These are phyloP conservation scores for Vitellaria paradoxa DNA, from an alignment of 179 eudicot genomes.

Conservation along the genomic window DNA sequence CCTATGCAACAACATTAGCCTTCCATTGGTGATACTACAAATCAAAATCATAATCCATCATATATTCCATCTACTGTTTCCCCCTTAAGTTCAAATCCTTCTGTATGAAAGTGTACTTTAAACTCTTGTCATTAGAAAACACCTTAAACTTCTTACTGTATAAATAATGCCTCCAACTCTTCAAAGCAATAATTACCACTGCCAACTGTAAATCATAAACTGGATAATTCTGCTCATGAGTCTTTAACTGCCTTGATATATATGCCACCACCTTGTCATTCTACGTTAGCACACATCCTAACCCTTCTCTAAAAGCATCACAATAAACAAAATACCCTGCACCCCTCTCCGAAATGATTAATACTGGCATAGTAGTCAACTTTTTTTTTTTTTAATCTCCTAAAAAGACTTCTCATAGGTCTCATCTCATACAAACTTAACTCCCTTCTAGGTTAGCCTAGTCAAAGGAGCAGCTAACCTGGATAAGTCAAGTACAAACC, in stretches of 20 bases:
- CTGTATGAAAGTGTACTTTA: background rate
- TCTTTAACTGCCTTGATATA: background rate
- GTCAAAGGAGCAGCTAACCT: too few species aligned
- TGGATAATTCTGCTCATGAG: background rate
- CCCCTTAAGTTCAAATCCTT: too few species aligned
- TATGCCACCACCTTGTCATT: background rate
- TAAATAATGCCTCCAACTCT: background rate
- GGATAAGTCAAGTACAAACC: too few species aligned
- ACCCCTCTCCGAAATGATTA: background rate
- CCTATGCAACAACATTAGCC: too few species aligned
- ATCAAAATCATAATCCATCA: too few species aligned
- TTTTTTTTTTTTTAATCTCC: too few species aligned
- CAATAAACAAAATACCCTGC: background rate
- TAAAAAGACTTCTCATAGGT: too few species aligned
- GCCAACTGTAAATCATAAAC: background rate
- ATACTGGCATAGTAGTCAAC: background rate
- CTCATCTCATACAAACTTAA: too few species aligned
- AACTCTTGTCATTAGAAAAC: background rate
- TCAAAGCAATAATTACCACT: background rate
- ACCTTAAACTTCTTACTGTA: background rate
- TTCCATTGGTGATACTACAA: too few species aligned
- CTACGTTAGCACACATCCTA: background rate
- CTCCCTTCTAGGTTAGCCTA: too few species aligned
- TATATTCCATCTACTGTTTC: too few species aligned
- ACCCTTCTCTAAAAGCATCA: background rate